Base-by-base conservation (phyloP, 371 early-diverging fungal genomes). In the Mucor velutinosus region DNA sequence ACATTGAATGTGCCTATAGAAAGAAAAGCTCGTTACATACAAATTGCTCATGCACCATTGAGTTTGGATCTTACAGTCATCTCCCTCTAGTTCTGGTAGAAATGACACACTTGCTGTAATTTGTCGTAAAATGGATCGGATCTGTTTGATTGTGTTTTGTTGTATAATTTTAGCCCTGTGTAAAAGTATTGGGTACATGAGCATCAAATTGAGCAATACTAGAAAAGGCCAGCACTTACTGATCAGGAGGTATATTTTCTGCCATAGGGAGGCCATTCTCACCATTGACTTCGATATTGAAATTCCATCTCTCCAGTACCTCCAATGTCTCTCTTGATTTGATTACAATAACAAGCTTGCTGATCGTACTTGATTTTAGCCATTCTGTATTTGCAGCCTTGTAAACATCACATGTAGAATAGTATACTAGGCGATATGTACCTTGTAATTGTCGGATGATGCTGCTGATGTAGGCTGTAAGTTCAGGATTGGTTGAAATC, bases 221-320 rank as follows among this genome's bases (percentile, higher is more conserved):
- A 60, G 14, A 4, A 47, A 84, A 76, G 76, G 27, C 14, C 27
- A n/a, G 17, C n/a, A 53, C 60, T 67, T 73, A 73, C 67, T 64
- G 33, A 47, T 60, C 67, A 17, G 77, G 65, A 65, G 66, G 64
- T 15, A 66, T 37, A 30, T 77, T 74, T 25, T 76, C 77, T n/a
- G 55, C 69, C 49, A 60, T 63, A 2, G 71, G 58, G 19, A 71
- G 14, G 0, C 66, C 70, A 33, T 62, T 51, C 23, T 67, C 67
- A 17, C 63, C 65, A 37, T 72, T 64, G 0, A 62, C 37, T 25
- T 91, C 79, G 23, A 97, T 84, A 76, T 97, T 92, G 76, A 97
- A 97, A 70, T 95, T 94, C 98, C 98, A 97, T 59, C 96, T 87
- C 73, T 97, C 97, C 7, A 96, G 63, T 0, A 91, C 90, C 62